Percentiles rank a stretch among this genome's conserved stretches.
These are phyloP conservation scores for Lolium rigidum DNA, from an alignment of 176 grass and related monocot species.

Conservation along the genomic window DNA sequence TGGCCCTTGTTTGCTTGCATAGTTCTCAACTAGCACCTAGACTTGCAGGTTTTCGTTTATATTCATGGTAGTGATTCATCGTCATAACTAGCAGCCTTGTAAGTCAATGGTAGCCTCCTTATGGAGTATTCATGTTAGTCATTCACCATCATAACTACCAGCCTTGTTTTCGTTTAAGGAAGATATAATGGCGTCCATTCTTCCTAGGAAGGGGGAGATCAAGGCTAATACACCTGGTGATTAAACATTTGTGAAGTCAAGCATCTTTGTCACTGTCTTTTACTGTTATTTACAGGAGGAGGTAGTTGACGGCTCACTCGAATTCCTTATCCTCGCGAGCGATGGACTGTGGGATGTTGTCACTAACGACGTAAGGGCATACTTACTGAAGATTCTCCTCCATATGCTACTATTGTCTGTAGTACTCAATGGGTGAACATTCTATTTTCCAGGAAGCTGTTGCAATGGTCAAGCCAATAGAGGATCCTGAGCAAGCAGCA, in stretches of 20 bases:
- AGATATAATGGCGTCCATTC: background rate
- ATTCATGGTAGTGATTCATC: background rate
- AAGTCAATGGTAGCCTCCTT: background rate
- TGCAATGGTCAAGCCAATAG: slow-evolving; percentile 69
- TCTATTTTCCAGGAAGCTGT: slow-evolving; percentile 76
- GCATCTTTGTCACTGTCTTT: slow-evolving; percentile 6
- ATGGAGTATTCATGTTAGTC: too few species aligned
- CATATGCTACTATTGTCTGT: background rate
- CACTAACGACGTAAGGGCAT: slow-evolving; percentile 62
- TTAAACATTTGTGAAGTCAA: slow-evolving; percentile 23
- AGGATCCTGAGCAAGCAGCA: slow-evolving; percentile 75
- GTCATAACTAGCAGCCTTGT: background rate
- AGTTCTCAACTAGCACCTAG: background rate
- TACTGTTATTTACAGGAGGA: slow-evolving; percentile 69
- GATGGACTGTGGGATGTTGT: slow-evolving; percentile 99
- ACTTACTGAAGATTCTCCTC: background rate
- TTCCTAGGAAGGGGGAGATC: background rate
- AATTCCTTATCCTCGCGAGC: slow-evolving; percentile 93
- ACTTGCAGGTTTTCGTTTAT: background rate
- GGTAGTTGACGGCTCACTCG: slow-evolving; percentile 69
- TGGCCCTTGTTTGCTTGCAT: background rate
- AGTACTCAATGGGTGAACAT: slow-evolving; percentile 1
- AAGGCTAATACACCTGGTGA: background rate
- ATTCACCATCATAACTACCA: too few species aligned
- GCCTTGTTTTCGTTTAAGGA: slow-evolving; percentile 3